Evolutionary conservation across 2,329 filamentous ascomycete species (phyloP), one percentile per base, ranked within the genome.

Genomic region (Colletotrichum sansevieriae): DNA sequence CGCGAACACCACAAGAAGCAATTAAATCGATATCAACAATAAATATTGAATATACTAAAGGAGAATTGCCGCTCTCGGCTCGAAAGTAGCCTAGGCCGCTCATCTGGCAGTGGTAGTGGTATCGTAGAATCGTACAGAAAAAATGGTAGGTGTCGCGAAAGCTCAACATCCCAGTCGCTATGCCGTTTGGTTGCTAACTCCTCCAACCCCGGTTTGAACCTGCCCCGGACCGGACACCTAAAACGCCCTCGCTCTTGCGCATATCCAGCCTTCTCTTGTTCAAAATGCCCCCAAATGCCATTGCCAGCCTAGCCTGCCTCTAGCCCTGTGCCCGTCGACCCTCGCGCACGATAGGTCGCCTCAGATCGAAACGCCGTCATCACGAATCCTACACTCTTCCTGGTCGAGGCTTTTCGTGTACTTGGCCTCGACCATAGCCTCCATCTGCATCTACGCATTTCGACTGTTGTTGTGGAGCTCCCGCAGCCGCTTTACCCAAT

Each of bases 401-500:
- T 11, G 49, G 25, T 54, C 49, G 46, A 46, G 35, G 46, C 58
- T n/a, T 22, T 41, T 63, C 52, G 61, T 63, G 35, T 57, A 57
- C 43, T 39, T 33, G 39, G 49, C 33, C 64, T 35, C 37, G 60
- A 20, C 43, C 57, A 9, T 8, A 29, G 18, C 46, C 61, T 18
- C 15, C 35, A 11, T 22, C 2, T 3, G 29, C 43, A 29, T 20
- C 15, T 63, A 76, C 74, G 37, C 79, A 15, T 69, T 69, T 47
- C 62, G 66, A 43, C 66, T 65, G 55, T 69, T 69, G 66, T 79
- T 80, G 64, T 83, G 80, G 56, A 82, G 76, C 71, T 88, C 86
- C 29, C 85, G 77, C 63, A 88, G 77, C 63, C 84, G 77, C 73
- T 81, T 83, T 2, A 89, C 83, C 87, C 87, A 89, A 72, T 89